Evolutionary conservation across 345 rosid species (phyloP).

Genomic region (Sonneratia caseolaris): DNA sequence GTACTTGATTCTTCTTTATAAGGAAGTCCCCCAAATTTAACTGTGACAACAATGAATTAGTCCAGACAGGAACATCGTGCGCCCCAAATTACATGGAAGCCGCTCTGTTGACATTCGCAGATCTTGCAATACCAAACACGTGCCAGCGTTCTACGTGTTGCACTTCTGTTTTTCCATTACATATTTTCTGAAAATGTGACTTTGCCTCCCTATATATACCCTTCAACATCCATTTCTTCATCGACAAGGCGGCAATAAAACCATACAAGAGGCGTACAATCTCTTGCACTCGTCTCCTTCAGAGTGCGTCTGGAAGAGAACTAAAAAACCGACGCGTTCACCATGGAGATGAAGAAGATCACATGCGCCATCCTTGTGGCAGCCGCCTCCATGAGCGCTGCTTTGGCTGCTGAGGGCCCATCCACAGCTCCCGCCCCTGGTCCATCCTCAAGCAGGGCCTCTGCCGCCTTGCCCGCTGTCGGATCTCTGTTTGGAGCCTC

Average conservation of each 20-base stretch:
- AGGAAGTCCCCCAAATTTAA: no score
- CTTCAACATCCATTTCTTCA: not conserved
- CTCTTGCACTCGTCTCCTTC: conserved; percentile 5
- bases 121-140: no score
- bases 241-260: conserved; percentile 21
- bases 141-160: no score
- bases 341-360: conserved; percentile 69
- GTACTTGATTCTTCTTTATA: no score
- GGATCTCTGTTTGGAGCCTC: conserved; percentile 59
- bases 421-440: conserved; percentile 35
- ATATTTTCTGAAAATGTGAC: conserved; percentile 12
- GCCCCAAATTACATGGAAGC: no score
- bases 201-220: conserved; percentile 10
- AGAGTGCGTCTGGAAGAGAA: not conserved
- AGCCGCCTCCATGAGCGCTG: conserved; percentile 48
- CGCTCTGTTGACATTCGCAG: no score
- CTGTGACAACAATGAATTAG: conserved; percentile 1
- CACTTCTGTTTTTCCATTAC: no score
- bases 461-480: conserved; percentile 37
- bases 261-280: not conserved
- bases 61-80: no score
- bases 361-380: conserved; percentile 37
- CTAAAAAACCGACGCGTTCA: not conserved
- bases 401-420: conserved; percentile 31
- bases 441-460: conserved; percentile 22